Evolutionary conservation across 768 basidiomycete species (phyloP).

Genomic region (Glaciozyma martinii): DNA sequence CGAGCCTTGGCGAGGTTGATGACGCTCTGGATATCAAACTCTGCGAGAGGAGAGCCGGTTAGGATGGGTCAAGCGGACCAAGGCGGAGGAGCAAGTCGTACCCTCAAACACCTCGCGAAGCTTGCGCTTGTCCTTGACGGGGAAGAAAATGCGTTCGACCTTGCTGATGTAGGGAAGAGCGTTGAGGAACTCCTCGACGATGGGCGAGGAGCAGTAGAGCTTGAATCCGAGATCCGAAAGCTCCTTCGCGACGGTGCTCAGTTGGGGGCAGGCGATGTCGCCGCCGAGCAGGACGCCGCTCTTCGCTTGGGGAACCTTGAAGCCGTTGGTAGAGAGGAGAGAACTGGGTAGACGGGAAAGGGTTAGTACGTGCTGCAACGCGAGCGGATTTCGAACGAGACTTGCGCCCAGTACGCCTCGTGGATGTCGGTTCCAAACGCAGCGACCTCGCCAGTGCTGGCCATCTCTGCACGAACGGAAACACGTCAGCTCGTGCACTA

Average conservation of each 20-base stretch:
- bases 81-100: neutral
- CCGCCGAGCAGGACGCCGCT: constrained; percentile 83
- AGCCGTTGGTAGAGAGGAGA: constrained; percentile 87
- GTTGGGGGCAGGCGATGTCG: constrained; percentile 76
- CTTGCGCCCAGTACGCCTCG: constrained; percentile 84
- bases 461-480: constrained; percentile 23
- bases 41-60: constrained; percentile 47
- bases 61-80: neutral
- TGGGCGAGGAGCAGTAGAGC: constrained; percentile 74
- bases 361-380: neutral
- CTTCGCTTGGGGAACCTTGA: constrained; percentile 73
- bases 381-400: neutral
- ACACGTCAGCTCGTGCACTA: neutral
- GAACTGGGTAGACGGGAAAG: constrained; percentile 41
- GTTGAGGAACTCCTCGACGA: constrained; percentile 74
- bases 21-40: constrained; percentile 87
- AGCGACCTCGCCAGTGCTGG: constrained; percentile 60
- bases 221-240: constrained; percentile 86
- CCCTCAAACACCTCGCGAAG: constrained; percentile 51
- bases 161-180: constrained; percentile 58
- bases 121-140: constrained; percentile 89
- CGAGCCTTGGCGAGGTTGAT: constrained; percentile 81
- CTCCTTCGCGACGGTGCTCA: constrained; percentile 67
- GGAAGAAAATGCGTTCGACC: constrained; percentile 83
- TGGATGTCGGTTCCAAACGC: constrained; percentile 86